Base-by-base conservation (phyloP, 768 basidiomycete species). In the Trametes maxima region DNA sequence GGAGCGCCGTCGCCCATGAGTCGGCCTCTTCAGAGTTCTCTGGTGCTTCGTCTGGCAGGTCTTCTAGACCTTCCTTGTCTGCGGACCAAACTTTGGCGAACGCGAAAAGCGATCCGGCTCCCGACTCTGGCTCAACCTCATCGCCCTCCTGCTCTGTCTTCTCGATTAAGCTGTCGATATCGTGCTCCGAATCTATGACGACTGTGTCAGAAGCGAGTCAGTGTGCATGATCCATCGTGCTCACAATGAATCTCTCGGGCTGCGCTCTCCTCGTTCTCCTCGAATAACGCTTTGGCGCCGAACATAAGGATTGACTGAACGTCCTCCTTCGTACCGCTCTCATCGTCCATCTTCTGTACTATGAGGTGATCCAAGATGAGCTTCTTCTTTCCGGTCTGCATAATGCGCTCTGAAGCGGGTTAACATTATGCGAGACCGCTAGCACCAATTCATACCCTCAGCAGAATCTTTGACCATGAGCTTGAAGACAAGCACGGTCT, bases 61-160 rank as follows among this genome's bases (percentile, higher is more conserved):
- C 89, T 69, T 89, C 89, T 49, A 92, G 73, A 2, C 77, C 68
- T 55, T 88, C 88, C 69, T 89, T 88, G 61, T 89, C 86, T 22
- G 89, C 86, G 1, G 89, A 85, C 95, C 95, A 98, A 44, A 98
- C 82, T 72, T 95, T 95, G 12, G 95, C 94, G 68, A 95, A 96
- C 6, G 84, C 84, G 72, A 98, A 97, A 11, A 64, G 39, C n/a
- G 62, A 64, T 10, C 84, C 78, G 33, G 86, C 72, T 39, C 64
- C 82, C 5, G 78, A 70, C 19, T 74, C 72, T 2, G 73, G 68
- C 62, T 82, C 79, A 51, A 81, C 80, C 54, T 81, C 73, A 24
- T 86, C 82, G 13, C 76, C 83, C 62, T 93, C 89, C 53, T 82
- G 77, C 72, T 94, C 91, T 0, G 93, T 91, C 71, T 85, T 90